Base-by-base conservation (phyloP, 129 eudicot genomes). In the Flaveria sonorensis region DNA sequence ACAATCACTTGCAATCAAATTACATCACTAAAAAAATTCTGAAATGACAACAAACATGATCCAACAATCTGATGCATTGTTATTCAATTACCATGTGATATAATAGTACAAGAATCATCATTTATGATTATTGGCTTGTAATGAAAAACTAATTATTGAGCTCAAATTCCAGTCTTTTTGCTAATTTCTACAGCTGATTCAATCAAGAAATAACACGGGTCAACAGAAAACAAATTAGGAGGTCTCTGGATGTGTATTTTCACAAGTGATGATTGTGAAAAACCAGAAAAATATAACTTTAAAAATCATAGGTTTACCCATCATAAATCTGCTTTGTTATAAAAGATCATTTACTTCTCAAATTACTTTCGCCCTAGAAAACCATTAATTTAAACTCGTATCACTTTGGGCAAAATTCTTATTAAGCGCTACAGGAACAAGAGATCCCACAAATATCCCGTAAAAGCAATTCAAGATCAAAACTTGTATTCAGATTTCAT, bases 61-160 rank as follows among this genome's bases (percentile, higher is more conserved):
- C 64, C 57, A 77, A 67, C 30, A 57, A 30, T 36, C 71, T 16
- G 51, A 79, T 62, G 30, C 65, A 63, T 10, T 61, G 48, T 57
- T 59, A 70, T 61, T 23, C 63, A 70, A 46, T 48, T 78, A 57
- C 20, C 15, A 20, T 43, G 20, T 42, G 18, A 43, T 69, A 1
- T 24, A 68, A 56, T 10, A 20, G 36, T 7, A 16, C 42, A 3
- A 50, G 26, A n/a, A 63, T 55, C 51, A 72, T 72, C 20, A 12
- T 28, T 51, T 10, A 32, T 15, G 23, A 70, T 50, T 11, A 45
- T 45, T 45, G 50, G 50, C 50, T 51, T 36, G 40, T 36, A 6
- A 36, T 36, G 1, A 36, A 6, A 36, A 36, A 36, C 40, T 36
- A 36, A 36, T 36, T 4, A 36, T 36, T 36, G 40, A 36, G 40